These are phyloP conservation scores for Elaeis oleifera DNA, from an alignment of 202 grass and related monocot genomes.

Conservation along the genomic window DNA sequence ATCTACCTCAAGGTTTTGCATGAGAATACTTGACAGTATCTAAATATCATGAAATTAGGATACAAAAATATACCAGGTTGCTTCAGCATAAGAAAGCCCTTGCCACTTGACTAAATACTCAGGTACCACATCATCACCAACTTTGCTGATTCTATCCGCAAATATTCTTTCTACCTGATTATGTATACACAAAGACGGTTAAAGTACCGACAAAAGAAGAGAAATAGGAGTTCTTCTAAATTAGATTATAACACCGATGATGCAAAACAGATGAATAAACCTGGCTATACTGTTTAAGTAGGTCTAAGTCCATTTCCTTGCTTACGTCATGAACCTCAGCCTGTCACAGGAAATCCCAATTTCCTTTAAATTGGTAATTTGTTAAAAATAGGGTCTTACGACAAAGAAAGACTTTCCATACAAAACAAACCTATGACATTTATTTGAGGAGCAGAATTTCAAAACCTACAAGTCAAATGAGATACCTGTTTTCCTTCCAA, in stretches of 20 bases:
- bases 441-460: too few relatives aligned
- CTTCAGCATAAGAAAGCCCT: constrained; percentile 98
- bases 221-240: neutral
- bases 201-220: constrained; percentile 12
- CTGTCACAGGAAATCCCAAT: constrained; percentile 30
- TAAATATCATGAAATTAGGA: constrained; percentile 1
- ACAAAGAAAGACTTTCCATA: too few relatives aligned
- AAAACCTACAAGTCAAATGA: too few relatives aligned
- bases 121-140: constrained; percentile 72
- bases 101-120: constrained; percentile 99
- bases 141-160: constrained; percentile 89
- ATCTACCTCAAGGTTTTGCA: too few relatives aligned
- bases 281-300: constrained; percentile 98
- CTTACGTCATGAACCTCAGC: constrained; percentile 96
- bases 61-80: constrained; percentile 72
- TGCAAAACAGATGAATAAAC: constrained; percentile 28
- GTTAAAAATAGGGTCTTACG: too few relatives aligned
- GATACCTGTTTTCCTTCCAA: too few relatives aligned
- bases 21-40: neutral
- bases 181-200: constrained; percentile 30
- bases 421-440: too few relatives aligned
- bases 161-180: constrained; percentile 97
- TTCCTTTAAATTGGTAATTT: too few relatives aligned
- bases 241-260: neutral
- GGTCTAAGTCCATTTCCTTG: constrained; percentile 99